Percentiles rank a stretch among this genome's conserved stretches.
phyloP scores from a whole-genome alignment of 441 rosid species.

The Syzygium syzygioides region DNA sequence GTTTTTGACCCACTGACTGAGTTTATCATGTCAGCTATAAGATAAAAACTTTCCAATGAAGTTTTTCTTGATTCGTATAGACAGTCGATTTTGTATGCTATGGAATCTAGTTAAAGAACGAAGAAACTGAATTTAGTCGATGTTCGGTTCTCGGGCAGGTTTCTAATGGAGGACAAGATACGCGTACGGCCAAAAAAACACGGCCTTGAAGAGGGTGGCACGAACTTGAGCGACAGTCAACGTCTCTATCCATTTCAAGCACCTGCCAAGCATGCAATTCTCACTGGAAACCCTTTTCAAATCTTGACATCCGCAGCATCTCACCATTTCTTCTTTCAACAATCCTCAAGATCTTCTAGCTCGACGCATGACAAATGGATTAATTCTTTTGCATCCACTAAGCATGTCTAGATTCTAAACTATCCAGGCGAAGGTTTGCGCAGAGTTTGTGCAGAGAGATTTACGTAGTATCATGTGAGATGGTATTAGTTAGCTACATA shows the following conservation, averaged over 20 bases:
- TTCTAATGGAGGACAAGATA: slow-evolving; percentile 39
- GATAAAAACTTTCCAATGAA: background rate
- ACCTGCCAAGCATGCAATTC: slow-evolving; percentile 39
- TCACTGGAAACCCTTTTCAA: slow-evolving; percentile 45
- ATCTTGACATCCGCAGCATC: slow-evolving; percentile 43
- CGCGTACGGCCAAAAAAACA: slow-evolving; percentile 51
- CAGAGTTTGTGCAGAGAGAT: background rate
- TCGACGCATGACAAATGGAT: background rate
- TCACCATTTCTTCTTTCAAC: slow-evolving; percentile 13
- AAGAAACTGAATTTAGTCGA: slow-evolving; percentile 19
- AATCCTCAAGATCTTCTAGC: background rate
- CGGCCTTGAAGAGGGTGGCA: slow-evolving; percentile 50
- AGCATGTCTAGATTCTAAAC: background rate
- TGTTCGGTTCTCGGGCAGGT: slow-evolving; percentile 31
- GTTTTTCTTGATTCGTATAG: background rate
- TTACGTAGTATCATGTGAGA: background rate
- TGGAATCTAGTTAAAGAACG: background rate
- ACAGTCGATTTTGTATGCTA: background rate
- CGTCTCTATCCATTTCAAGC: slow-evolving; percentile 25
- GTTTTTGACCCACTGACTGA: background rate
- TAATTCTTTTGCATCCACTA: background rate
- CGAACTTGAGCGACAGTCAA: slow-evolving; percentile 30
- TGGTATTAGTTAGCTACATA: background rate
- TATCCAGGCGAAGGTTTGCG: background rate
- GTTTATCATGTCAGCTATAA: background rate